A percentile compares a stretch with the other conserved stretches of the same genome.
These are phyloP conservation scores for Kluyveromyces aestuarii DNA, from an alignment of 805 yeast genomes.

Conservation along the genomic window DNA sequence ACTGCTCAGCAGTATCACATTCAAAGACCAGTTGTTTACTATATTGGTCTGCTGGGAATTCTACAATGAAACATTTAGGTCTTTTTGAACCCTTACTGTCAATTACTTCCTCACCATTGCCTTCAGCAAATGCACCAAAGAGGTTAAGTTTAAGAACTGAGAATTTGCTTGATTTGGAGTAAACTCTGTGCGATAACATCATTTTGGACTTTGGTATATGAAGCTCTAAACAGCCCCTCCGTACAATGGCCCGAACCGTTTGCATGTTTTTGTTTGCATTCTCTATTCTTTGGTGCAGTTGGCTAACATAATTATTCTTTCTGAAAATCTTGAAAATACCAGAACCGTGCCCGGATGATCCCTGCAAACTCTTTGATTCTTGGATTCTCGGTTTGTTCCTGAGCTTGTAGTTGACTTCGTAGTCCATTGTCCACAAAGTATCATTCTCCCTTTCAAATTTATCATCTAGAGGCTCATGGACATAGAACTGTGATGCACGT, in stretches of 20 bases:
- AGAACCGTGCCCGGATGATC: neutral
- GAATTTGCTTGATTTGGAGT: neutral
- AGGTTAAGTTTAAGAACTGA: slow-evolving; percentile 8
- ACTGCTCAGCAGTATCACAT: slow-evolving; percentile 57
- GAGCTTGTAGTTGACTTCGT: slow-evolving; percentile 5
- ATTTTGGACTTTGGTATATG: neutral
- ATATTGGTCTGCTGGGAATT: slow-evolving; percentile 14
- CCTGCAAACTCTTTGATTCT: neutral
- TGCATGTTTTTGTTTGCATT: slow-evolving; percentile 1
- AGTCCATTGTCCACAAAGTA: slow-evolving; percentile 23
- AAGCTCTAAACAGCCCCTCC: neutral
- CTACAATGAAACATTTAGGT: slow-evolving; percentile 16
- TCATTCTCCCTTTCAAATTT: slow-evolving; percentile 7
- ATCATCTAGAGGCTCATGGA: slow-evolving; percentile 19
- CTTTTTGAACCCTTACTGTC: neutral
- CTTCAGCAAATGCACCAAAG: slow-evolving; percentile 20
- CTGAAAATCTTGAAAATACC: neutral
- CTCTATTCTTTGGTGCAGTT: neutral
- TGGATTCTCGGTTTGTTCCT: neutral
- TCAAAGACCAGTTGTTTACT: slow-evolving; percentile 34
- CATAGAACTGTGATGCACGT: slow-evolving; percentile 9
- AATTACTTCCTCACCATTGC: slow-evolving; percentile 5
- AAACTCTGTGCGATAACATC: neutral
- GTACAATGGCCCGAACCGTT: neutral
- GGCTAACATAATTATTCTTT: neutral